Conservation (phyloP, 108 stramenopile species). For the Stephanodiscus triporus region DNA sequence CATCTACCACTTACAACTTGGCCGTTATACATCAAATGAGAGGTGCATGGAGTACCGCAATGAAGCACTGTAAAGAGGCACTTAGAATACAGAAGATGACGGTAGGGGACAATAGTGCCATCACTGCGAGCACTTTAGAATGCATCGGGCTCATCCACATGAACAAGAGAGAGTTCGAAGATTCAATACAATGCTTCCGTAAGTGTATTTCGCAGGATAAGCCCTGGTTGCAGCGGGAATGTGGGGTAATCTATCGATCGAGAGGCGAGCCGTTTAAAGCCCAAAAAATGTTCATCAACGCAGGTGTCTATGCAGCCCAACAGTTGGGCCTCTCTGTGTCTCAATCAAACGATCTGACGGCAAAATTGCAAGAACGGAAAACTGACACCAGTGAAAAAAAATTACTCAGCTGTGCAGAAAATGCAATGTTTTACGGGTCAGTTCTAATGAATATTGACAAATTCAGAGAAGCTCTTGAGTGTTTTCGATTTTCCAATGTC, state of each 20-base stretch:
- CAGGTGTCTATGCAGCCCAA: slow-evolving; percentile 18
- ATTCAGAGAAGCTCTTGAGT: slow-evolving; percentile 40
- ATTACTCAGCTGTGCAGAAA: slow-evolving; percentile 28
- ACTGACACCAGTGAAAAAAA: slow-evolving; percentile 23
- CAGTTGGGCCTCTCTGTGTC: slow-evolving; percentile 11
- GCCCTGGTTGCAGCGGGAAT: slow-evolving; percentile 24
- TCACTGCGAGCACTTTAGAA: slow-evolving; percentile 39
- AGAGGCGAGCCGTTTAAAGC: slow-evolving; percentile 42
- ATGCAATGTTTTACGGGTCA: slow-evolving; percentile 38
- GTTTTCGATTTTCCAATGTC: slow-evolving; percentile 40
- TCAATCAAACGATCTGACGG: slow-evolving; percentile 20
- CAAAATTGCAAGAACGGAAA: slow-evolving; percentile 31
- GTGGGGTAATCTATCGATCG: slow-evolving; percentile 31
- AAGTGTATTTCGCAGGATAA: slow-evolving; percentile 40
- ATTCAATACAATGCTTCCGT: slow-evolving; percentile 42
- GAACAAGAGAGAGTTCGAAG: slow-evolving; percentile 43
- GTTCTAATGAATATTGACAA: slow-evolving; percentile 29
- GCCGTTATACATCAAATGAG: slow-evolving; percentile 41
- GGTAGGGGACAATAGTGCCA: slow-evolving; percentile 28
- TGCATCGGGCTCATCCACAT: slow-evolving; percentile 53
- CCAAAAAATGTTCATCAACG: slow-evolving; percentile 29
- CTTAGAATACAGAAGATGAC: slow-evolving; percentile 31
- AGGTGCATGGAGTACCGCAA: slow-evolving; percentile 46
- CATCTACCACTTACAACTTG: slow-evolving; percentile 45
- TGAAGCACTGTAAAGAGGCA: slow-evolving; percentile 54